A percentile compares a stretch with the other conserved stretches of the same genome.
Evolutionary conservation across 768 basidiomycete species (phyloP).

Genomic region (Xerocomellus dryophilus): DNA sequence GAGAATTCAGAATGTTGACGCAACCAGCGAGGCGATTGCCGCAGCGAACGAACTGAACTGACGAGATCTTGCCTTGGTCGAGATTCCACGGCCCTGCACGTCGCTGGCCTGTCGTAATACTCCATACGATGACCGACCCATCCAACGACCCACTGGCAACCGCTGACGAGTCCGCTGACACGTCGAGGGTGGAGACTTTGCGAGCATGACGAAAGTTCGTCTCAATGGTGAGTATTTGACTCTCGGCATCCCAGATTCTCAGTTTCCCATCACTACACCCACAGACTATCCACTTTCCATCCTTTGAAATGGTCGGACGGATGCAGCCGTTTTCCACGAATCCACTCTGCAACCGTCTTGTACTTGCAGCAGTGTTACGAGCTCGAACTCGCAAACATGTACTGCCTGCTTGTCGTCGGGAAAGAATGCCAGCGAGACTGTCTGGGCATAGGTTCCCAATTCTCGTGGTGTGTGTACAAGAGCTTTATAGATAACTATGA

Average conservation of each 20-base stretch:
- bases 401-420: not conserved
- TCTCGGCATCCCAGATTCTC: not conserved
- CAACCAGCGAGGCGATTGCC: not conserved
- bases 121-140: conserved; percentile 5
- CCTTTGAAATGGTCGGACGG: not conserved
- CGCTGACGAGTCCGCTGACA: not conserved
- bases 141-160: conserved; percentile 4
- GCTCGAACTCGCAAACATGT: not conserved
- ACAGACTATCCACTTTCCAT: conserved; percentile 1
- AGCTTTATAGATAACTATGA: not conserved
- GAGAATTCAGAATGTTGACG: not conserved
- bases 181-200: conserved; percentile 2
- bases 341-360: not conserved
- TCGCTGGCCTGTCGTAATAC: not conserved
- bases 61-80: not conserved
- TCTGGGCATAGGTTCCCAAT: not conserved
- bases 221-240: not conserved
- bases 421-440: conserved; percentile 4
- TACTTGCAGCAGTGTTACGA: conserved; percentile 1
- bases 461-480: not conserved
- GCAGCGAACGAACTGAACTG: not conserved
- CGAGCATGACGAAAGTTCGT: not conserved
- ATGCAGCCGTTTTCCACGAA: not conserved
- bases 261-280: conserved; percentile 2
- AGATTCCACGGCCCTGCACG: not conserved